Evolutionary conservation across 2,329 filamentous ascomycete genomes (phyloP).

Genomic region (Didymellaceae sp.): DNA sequence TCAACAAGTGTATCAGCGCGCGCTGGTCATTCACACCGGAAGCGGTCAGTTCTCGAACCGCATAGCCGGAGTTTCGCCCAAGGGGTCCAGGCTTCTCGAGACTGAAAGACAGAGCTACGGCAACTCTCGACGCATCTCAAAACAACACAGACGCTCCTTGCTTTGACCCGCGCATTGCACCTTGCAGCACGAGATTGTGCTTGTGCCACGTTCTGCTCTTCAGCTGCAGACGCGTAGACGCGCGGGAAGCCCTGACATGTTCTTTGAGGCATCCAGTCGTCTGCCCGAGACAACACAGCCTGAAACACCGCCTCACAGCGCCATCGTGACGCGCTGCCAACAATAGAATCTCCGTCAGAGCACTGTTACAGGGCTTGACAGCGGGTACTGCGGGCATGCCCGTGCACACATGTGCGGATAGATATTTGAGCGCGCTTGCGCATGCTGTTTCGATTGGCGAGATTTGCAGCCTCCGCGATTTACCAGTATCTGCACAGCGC

Average conservation of each 20-base stretch:
- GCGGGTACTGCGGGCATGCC: conserved; percentile 4
- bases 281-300: conserved; percentile 12
- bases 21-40: conserved; percentile 2
- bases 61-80: conserved; percentile 4
- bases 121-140: conserved; percentile 12
- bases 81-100: conserved; percentile 23
- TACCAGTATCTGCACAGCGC: not conserved
- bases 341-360: conserved; percentile 14
- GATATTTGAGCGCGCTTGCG: conserved; percentile 1
- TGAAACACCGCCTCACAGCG: conserved; percentile 33
- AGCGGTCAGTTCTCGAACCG: conserved; percentile 10
- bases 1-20: conserved; percentile 8
- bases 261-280: conserved; percentile 18
- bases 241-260: conserved; percentile 20
- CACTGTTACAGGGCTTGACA: conserved; percentile 5
- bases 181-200: conserved; percentile 11
- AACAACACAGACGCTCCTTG: conserved; percentile 21
- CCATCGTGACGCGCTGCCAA: conserved; percentile 20
- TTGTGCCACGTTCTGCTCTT: conserved; percentile 6
- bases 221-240: conserved; percentile 16
- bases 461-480: not conserved
- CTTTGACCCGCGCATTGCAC: conserved; percentile 4
- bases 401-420: conserved; percentile 5
- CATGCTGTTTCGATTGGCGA: not conserved
- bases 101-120: conserved; percentile 8